Base-by-base conservation (phyloP, 2,329 filamentous ascomycete genomes). In the Microdochium bolleyi region DNA sequence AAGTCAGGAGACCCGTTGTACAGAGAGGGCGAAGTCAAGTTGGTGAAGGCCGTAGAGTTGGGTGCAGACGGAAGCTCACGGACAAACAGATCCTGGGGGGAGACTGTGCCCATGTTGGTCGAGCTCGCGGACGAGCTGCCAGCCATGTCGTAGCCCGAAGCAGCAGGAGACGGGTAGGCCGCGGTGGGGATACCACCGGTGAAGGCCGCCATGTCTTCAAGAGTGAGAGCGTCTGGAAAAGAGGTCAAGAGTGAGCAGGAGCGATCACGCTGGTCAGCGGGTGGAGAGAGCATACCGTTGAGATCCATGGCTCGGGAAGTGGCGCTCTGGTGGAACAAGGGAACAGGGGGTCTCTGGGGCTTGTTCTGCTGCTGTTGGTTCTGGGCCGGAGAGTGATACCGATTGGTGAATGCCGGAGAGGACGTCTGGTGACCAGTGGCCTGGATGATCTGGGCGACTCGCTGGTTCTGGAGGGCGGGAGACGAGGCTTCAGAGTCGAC, bases 11-110 rank as follows among this genome's bases (percentile, higher is more conserved):
- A 95, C 62, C 85, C 88, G 64, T 88, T 80, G 62, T 83, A 85
- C 53, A 83, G 77, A n/a, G 87, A 89, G 48, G 91, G 91, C 55
- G 91, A 94, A 53, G 90, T 95, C 69, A 96, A 66, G 57, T 90
- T 84, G 34, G 91, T 95, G 65, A 94, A 83, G 32, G 88, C 84
- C 49, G 85, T 79, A 2, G 91, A 95, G 64, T 89, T 89, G 27
- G 91, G 91, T 37, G 89, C 83, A 56, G 89, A 95, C 63, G 83
- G 83, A 54, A 79, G 76, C 62, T 88, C 83, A 60, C 83, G 81
- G 61, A 92, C 76, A 59, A 87, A 73, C 58, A 95, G 76, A 63
- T 96, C 90, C 69, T 88, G 85, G 21, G 91, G 91, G 56, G 91
- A 96, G 56, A 96, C 81, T 44, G 91, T 96, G 61, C 79, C 81